These are phyloP conservation scores for Solanum ossicruentum DNA, from an alignment of 257 asterid species.

Conservation along the genomic window DNA sequence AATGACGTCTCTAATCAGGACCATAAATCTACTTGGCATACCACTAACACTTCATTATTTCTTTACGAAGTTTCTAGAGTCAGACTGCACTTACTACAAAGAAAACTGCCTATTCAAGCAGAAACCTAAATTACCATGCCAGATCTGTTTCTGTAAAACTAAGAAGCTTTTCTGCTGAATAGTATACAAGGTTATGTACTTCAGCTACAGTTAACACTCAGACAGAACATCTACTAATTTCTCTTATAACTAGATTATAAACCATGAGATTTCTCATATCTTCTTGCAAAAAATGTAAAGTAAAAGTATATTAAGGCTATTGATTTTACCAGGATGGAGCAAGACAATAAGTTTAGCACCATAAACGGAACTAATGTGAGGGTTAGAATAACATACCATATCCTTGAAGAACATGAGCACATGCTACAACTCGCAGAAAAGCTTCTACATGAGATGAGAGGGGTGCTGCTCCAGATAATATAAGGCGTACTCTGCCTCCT, in stretches of 20 bases:
- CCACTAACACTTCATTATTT: background rate
- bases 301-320: background rate
- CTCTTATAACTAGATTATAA: background rate
- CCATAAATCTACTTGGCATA: background rate
- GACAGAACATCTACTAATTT: background rate
- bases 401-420: constrained; percentile 92
- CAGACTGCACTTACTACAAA: background rate
- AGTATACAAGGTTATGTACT: background rate
- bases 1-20: background rate
- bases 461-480: constrained; percentile 98
- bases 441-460: constrained; percentile 93
- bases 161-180: background rate
- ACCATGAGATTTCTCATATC: background rate
- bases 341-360: background rate
- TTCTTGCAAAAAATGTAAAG: background rate
- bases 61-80: background rate
- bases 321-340: background rate
- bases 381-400: constrained; percentile 48
- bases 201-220: background rate
- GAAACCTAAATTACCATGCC: background rate
- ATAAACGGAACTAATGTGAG: background rate
- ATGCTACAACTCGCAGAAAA: constrained; percentile 71
- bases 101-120: background rate
- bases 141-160: background rate
- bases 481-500: constrained; percentile 83